Percentiles rank a stretch among this genome's conserved stretches.
Evolutionary conservation across 208 protist genomes (phyloP).

Genomic region (Trypanosoma cruzi): DNA sequence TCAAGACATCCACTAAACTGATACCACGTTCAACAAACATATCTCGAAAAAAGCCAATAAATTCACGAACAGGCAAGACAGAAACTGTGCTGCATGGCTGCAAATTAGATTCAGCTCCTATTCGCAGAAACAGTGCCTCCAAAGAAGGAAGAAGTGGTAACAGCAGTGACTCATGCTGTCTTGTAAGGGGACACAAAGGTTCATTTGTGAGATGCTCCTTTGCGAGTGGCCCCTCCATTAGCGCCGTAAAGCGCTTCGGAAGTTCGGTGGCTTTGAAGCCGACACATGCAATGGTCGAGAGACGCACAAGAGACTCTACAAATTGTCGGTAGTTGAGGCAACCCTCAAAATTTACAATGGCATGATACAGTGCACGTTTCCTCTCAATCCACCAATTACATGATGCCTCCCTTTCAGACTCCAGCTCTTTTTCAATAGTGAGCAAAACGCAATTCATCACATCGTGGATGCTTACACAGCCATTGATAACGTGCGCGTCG

Average conservation of each 20-base stretch:
- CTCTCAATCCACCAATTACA: conserved; percentile 14
- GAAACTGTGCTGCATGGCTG: conserved; percentile 5
- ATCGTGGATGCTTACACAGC: conserved; percentile 43
- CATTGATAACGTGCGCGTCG: conserved; percentile 55
- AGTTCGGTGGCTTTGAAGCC: conserved; percentile 32
- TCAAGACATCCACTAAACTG: conserved; percentile 17
- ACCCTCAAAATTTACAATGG: conserved; percentile 41
- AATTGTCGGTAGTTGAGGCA: conserved; percentile 83
- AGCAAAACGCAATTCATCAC: conserved; percentile 52
- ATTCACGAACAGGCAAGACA: conserved; percentile 22
- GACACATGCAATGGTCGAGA: conserved; percentile 51
- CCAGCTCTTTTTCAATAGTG: conserved; percentile 38
- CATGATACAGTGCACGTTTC: conserved; percentile 3
- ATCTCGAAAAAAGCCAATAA: conserved; percentile 25
- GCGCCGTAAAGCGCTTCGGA: conserved; percentile 42
- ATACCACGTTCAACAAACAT: conserved; percentile 24
- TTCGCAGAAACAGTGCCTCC: conserved; percentile 28
- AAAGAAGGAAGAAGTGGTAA: conserved; percentile 33
- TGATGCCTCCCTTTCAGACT: neutral
- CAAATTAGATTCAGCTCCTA: conserved; percentile 20
- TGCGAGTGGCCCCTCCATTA: conserved; percentile 48
- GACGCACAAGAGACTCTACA: conserved; percentile 75
- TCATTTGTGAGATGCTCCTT: conserved; percentile 15
- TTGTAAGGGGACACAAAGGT: conserved; percentile 57
- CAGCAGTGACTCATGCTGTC: conserved; percentile 22